Conservation (phyloP, 495 filamentous ascomycete species). For the Annulohypoxylon maeteangense region DNA sequence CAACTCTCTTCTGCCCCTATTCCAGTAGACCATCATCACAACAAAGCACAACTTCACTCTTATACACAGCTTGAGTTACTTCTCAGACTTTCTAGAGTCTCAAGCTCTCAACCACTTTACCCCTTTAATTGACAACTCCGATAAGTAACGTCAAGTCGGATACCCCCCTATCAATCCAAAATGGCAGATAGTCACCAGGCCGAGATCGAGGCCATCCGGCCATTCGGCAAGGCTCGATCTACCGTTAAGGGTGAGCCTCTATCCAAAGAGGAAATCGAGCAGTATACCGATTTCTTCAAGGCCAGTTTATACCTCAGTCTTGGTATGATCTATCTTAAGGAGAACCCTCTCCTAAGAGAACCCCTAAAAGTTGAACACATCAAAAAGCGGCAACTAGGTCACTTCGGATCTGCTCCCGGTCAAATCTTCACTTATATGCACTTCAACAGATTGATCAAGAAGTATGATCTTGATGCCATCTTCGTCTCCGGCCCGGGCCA, state of each 20-base stretch:
- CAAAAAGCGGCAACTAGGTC: slow-evolving; percentile 75
- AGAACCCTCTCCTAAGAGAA: slow-evolving; percentile 73
- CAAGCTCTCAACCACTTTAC: slow-evolving; percentile 6
- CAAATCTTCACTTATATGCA: slow-evolving; percentile 82
- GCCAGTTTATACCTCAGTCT: slow-evolving; percentile 77
- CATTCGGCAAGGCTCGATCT: slow-evolving; percentile 72
- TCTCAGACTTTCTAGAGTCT: slow-evolving; percentile 10
- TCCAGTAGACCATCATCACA: slow-evolving; percentile 23
- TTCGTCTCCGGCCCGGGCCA: slow-evolving; percentile 79
- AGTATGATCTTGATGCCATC: slow-evolving; percentile 74
- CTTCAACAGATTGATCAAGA: slow-evolving; percentile 80
- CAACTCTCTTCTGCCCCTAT: slow-evolving; percentile 9
- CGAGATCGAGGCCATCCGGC: slow-evolving; percentile 64
- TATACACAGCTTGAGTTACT: slow-evolving; percentile 23
- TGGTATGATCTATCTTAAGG: slow-evolving; percentile 78
- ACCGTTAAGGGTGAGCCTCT: slow-evolving; percentile 69
- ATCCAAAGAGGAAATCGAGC: slow-evolving; percentile 68
- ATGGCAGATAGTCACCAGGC: slow-evolving; percentile 51
- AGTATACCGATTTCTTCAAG: slow-evolving; percentile 74
- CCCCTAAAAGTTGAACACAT: slow-evolving; percentile 70
- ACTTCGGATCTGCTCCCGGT: slow-evolving; percentile 78
- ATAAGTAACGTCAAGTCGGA: slow-evolving; percentile 5
- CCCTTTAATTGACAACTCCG: background rate
- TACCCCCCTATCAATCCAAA: slow-evolving; percentile 4
- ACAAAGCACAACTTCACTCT: slow-evolving; percentile 1